phyloP scores from a whole-genome alignment of 2,329 filamentous ascomycete species.

The Neobulgaria alba region DNA sequence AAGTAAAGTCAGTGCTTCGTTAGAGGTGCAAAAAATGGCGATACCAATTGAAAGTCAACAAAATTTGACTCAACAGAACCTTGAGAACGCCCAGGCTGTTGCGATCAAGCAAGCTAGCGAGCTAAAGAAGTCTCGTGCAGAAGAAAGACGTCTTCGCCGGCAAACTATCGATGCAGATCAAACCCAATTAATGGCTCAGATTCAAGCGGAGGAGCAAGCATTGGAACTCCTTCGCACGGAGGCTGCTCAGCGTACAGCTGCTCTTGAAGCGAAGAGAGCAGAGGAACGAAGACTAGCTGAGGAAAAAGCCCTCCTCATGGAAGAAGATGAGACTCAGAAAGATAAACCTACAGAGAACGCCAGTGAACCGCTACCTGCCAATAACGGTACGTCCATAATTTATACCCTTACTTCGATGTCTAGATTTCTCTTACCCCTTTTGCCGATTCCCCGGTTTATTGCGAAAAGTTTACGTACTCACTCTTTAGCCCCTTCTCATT shows the following conservation, averaged over 20 bases:
- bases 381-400: constrained; percentile 15
- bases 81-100: constrained; percentile 20
- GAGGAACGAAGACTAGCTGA: constrained; percentile 28
- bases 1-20: constrained; percentile 20
- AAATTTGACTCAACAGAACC: constrained; percentile 18
- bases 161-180: constrained; percentile 27
- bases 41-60: constrained; percentile 15
- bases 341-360: constrained; percentile 27
- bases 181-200: constrained; percentile 28
- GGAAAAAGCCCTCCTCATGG: constrained; percentile 27
- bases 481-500: constrained; percentile 11
- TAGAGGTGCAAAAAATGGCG: constrained; percentile 23
- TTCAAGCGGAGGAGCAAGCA: constrained; percentile 21
- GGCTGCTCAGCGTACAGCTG: constrained; percentile 26
- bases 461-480: constrained; percentile 11
- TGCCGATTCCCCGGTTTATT: background rate
- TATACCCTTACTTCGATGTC: background rate
- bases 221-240: constrained; percentile 25
- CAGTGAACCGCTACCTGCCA: constrained; percentile 18
- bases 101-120: constrained; percentile 20
- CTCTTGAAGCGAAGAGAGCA: constrained; percentile 23
- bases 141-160: constrained; percentile 26
- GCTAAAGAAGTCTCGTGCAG: constrained; percentile 17
- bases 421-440: background rate
- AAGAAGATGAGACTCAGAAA: constrained; percentile 28